Percentiles rank a stretch among this genome's conserved stretches.
These are phyloP conservation scores for Annulohypoxylon stygium DNA, from an alignment of 495 filamentous ascomycete genomes.

Conservation along the genomic window DNA sequence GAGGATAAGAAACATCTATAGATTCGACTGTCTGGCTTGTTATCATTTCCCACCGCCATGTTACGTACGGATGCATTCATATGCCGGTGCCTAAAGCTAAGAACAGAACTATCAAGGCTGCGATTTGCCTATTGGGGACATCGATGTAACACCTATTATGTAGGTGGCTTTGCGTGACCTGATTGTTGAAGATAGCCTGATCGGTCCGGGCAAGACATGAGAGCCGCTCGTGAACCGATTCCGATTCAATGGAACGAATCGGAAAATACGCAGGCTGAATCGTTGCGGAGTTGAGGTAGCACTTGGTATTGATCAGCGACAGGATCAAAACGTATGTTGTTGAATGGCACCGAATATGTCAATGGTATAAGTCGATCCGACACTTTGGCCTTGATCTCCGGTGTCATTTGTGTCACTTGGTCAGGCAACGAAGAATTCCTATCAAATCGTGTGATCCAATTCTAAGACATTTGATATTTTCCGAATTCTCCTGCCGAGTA, in stretches of 20 bases:
- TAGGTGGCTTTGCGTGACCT: slow-evolving; percentile 1
- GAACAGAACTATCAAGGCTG: not conserved
- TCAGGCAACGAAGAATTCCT: slow-evolving; percentile 21
- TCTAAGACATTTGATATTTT: slow-evolving; percentile 23
- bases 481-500: not conserved
- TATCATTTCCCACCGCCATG: not conserved
- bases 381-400: slow-evolving; percentile 31
- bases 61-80: not conserved
- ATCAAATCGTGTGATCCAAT: slow-evolving; percentile 18
- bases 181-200: not conserved
- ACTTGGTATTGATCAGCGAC: slow-evolving; percentile 38
- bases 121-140: not conserved
- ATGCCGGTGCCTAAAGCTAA: not conserved
- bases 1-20: slow-evolving; percentile 1
- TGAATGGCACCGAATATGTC: slow-evolving; percentile 23
- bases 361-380: slow-evolving; percentile 25
- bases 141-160: not conserved
- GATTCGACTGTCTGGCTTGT: not conserved
- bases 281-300: slow-evolving; percentile 2
- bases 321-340: slow-evolving; percentile 30
- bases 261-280: slow-evolving; percentile 16
- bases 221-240: not conserved
- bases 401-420: slow-evolving; percentile 13
- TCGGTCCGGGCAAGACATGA: not conserved
- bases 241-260: not conserved